Evolutionary conservation across 352 stramenopile species (phyloP), one percentile per base, ranked within the genome.

Genomic region (Pythium scleroteichum): DNA sequence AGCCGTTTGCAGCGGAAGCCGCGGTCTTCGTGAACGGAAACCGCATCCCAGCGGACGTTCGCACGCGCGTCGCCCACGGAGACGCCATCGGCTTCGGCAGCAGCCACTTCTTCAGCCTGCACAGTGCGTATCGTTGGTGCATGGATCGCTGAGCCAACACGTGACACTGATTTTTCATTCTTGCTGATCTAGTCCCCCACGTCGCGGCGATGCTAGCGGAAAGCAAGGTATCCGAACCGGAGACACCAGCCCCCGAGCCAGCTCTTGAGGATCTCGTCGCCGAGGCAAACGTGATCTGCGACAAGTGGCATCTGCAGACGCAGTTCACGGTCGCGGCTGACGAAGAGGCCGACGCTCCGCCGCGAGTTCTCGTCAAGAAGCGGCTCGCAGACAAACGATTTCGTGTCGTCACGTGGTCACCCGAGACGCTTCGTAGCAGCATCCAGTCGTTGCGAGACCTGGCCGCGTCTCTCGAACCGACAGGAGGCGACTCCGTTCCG

Each of bases 251-350:
- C 16, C 13, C 26, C 3, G 53, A 46, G 0, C 1, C 33, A 4
- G 19, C 41, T 19, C 14, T 75, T 2, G 54, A 48, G 0, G 58
- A 60, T 8, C 23, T 88, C 2, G 68, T 90, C 4, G 57, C 71
- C 1, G 80, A 88, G 67, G 82, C 82, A 0, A 92, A 90, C 39
- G 53, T 55, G 12, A 82, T 92, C 42, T 89, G 75, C 41, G 54
- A 68, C 1, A 76, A 82, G 33, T 87, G 69, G 75, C 50, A 76
- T 3, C 53, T 91, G 16, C 69, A 73, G 33, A 87, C 78, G 45
- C 71, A 76, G 45, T 65, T 51, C 51, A 41, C 46, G 3, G 41
- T 55, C 0, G 53, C 33, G 5, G 39, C 10, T 41, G 16, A 12
- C n/a, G 23, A n/a, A 16, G 48, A 55, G 7, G 4, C 27, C 3